Base-by-base conservation (phyloP, 495 filamentous ascomycete genomes). In the Rhizodiscina lignyota region DNA sequence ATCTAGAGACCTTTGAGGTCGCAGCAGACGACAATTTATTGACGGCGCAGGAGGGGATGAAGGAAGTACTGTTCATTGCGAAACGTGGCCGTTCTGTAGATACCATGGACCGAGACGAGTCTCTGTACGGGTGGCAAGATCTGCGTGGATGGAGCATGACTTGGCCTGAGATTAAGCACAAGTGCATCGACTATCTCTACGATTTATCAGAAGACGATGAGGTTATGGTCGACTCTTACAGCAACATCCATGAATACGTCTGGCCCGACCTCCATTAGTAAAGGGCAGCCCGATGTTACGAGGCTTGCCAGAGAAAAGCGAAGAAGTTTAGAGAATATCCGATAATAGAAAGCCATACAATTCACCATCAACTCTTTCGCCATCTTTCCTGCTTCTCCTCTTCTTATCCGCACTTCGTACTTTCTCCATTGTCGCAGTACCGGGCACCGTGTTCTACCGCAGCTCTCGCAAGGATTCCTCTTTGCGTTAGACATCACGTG, bases 31-130 rank as follows among this genome's bases (percentile, higher is more conserved):
- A 3, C 26, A 12, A 12, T 8, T 21, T 43, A 10, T 12, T 23
- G 13, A 17, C 28, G 12, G 11, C 17, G 18, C 30, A 19, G 4
- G 30, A 44, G 20, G 33, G 26, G 29, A 24, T 26, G 11, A 49
- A 49, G 33, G 45, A 48, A 33, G 10, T 49, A 11, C 31, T 48
- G 11, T 31, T 49, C 8, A 30, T 49, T 32, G 46, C 43, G 19
- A 47, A 39, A 28, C 45, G 46, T 16, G 46, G 46, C 21, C 39
- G 28, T n/a, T 29, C 13, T 11, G 44, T 34, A 4, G 19, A 47
- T 22, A 43, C 43, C 24, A 22, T 26, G 15, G 46, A 49, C 30
- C 18, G 18, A 31, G 4, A 30, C 8, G 28, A 15, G 24, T 40
- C 45, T 11, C 46, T 44, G 4, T 49, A 39, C 32, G 26, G 19